Evolutionary conservation across 2,329 filamentous ascomycete genomes (phyloP), one percentile per base, ranked within the genome.

Genomic region (Alternaria incomplexa): DNA sequence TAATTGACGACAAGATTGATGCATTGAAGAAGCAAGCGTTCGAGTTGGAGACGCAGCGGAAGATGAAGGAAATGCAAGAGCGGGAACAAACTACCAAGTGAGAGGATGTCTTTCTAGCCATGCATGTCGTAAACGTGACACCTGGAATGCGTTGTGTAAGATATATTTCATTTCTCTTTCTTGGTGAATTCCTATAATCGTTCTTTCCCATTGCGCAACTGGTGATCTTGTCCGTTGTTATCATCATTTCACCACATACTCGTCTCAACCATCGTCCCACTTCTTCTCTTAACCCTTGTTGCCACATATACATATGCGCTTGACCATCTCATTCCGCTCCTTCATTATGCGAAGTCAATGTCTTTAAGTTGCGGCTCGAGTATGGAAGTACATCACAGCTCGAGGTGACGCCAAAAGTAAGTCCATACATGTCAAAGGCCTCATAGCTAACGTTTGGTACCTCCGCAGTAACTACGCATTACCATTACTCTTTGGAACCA

Each of bases 1-100:
- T 96, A 6, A 84, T 95, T 36, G 91, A 96, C 72, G 92, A 95
- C 57, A 89, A 88, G 73, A 92, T 96, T 68, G 85, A 84, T 51
- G 83, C 80, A 43, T 73, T 89, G 23, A 75, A 66, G 54, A 73
- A 71, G 52, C 58, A 73, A 59, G 72, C 74, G 26, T 66, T 54
- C 9, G 72, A 74, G 47, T 36, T 59, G 43, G 67, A 76, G 12
- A 51, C 58, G 28, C 60, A 71, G 54, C 53, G 61, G 45, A 58
- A 62, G 28, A 53, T 62, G 17, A 50, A 65, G 22, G 56, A 64
- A 26, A 53, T 54, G n/a, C 56, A 68, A 25, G 17, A 63, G 17
- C 51, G 20, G 20, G 28, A 7, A 9, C 54, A 32, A 9, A n/a
- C 8, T 1, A 9, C 15, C 5, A 48, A 56, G 11, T 65, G 28